Percentiles rank a stretch among this genome's conserved stretches.
Evolutionary conservation across 139 green algal species (phyloP).

Genomic region (Eudorina sp.): DNA sequence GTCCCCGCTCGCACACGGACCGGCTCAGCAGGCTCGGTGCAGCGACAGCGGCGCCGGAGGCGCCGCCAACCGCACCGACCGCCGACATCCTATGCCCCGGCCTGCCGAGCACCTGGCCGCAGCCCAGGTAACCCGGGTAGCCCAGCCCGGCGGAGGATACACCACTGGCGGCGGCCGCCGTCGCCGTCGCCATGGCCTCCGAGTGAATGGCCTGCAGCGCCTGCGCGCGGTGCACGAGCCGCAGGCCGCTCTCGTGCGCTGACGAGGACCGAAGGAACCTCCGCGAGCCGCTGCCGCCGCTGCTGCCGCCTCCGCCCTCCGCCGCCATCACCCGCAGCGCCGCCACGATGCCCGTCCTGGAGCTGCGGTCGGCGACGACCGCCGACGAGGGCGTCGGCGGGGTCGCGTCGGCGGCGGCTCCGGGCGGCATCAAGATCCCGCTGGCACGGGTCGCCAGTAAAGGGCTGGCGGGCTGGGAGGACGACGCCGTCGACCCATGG

Average conservation of each 20-base stretch:
- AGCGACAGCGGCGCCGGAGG: not conserved
- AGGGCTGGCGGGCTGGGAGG: not conserved
- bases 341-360: not conserved
- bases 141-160: not conserved
- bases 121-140: not conserved
- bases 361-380: not conserved
- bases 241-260: not conserved
- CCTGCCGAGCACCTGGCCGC: not conserved
- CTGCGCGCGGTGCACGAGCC: not conserved
- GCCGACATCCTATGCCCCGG: not conserved
- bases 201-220: not conserved
- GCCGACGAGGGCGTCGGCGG: not conserved
- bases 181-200: not conserved
- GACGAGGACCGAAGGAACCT: slow-evolving; percentile 4
- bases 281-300: not conserved
- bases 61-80: too few relatives aligned
- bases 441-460: not conserved
- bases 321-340: slow-evolving; percentile 10
- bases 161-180: not conserved
- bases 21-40: slow-evolving; percentile 11
- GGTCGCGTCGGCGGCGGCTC: not conserved
- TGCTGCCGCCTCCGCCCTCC: not conserved
- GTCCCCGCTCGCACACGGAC: not conserved
- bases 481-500: not conserved
- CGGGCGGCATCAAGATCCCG: not conserved